Base-by-base conservation (phyloP, 2,329 filamentous ascomycete species). In the Chrysoporthe austroafricana region DNA sequence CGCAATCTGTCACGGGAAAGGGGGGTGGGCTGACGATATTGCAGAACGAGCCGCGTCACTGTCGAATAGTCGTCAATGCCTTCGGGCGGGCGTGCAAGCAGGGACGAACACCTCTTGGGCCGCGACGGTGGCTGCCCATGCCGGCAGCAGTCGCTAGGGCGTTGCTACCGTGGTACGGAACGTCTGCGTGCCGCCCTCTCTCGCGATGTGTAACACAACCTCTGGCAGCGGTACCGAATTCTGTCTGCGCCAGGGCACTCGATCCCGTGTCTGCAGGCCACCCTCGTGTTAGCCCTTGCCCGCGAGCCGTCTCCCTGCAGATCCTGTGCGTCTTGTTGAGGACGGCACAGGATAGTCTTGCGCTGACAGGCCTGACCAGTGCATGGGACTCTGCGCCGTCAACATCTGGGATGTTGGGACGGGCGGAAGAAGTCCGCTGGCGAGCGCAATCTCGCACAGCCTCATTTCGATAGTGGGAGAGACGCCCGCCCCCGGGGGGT, bases 1-100 rank as follows among this genome's bases (percentile, higher is more conserved):
- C 39, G 39, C 39, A 60, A 14, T 60, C 42, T 6, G 44, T 43
- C 18, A 18, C 7, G n/a, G 57, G 26, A 26, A 26, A 26, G 26
- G 26, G 26, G 26, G 26, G 26, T 26, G 26, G 36, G 57, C 57
- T 60, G 57, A 42, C 57, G 57, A 59, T 42, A 59, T 13, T 36
- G 57, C 57, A 60, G n/a, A 44, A 26, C 26, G 26, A 61, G 59
- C 59, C 59, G 59, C 59, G 59, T 61, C 59, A 61, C 42, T 48
- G 21, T 46, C 43, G 32, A 34, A 46, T 32, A 58, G 42, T 60
- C 57, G 50, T 54, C 26, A 54, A 54, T 54, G 50, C 50, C 32
- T 32, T 21, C 13, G 48, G 48, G 48, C 8, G 21, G 21, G 48
- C 14, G 50, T 57, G 54, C 54, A 57, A 34, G 54, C 54, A 34